phyloP scores from a whole-genome alignment of 371 early-diverging fungal species.

The Circinella umbellata region DNA sequence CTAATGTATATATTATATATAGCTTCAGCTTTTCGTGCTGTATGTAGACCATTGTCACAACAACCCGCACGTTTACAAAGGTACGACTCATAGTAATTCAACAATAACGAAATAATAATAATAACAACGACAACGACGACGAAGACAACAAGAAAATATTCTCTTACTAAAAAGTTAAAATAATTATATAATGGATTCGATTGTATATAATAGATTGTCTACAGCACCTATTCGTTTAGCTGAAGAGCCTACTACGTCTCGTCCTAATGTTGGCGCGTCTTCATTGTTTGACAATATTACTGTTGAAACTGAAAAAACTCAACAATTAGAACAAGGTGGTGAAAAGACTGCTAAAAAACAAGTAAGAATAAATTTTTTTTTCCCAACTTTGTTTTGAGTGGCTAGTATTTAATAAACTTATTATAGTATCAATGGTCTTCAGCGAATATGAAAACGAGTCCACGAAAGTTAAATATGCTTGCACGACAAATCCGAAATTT shows the following conservation, averaged over 20 bases:
- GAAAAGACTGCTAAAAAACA: constrained; percentile 48
- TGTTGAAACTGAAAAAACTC: constrained; percentile 42
- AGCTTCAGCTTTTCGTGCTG: constrained; percentile 13
- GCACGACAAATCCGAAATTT: constrained; percentile 86
- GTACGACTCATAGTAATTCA: background rate
- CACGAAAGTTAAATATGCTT: constrained; percentile 84
- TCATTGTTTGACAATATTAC: constrained; percentile 60
- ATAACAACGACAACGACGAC: too few species aligned
- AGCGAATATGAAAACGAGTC: constrained; percentile 74
- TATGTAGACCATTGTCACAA: constrained; percentile 6
- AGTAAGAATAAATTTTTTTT: constrained; percentile 29
- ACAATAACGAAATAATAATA: background rate
- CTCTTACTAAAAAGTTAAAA: too few species aligned
- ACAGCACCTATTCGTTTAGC: constrained; percentile 15
- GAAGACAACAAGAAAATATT: too few species aligned
- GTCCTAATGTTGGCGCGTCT: constrained; percentile 62
- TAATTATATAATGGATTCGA: background rate
- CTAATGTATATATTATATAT: background rate
- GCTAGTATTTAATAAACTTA: background rate
- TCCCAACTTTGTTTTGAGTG: too few species aligned
- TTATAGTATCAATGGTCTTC: constrained; percentile 72
- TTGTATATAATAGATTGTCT: constrained; percentile 11
- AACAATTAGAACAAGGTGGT: constrained; percentile 24
- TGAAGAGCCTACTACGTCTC: constrained; percentile 20
- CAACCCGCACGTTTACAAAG: constrained; percentile 9